Base-by-base conservation (phyloP, 1,284 basidiomycete genomes). In the Exsudoporus floridanus region DNA sequence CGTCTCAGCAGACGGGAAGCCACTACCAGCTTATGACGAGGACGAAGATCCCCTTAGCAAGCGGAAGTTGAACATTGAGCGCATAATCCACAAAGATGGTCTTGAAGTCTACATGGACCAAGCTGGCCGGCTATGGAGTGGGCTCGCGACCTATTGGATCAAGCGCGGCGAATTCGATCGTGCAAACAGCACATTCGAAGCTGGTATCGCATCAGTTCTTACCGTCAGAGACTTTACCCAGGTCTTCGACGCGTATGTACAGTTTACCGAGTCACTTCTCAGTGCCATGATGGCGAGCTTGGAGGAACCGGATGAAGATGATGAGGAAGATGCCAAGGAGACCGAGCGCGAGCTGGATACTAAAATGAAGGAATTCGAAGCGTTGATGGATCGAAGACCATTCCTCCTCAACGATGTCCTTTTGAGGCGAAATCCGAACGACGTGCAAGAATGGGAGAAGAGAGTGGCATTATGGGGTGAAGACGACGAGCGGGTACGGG, bases 361-460 rank as follows among this genome's bases (percentile, higher is more conserved):
- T 42, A 84, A 88, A 60, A 98, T 99, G 92, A 88, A 89, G 70
- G 87, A 88, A 55, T 97, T 99, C 65, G 96, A 98, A 71, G 88
- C 88, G 50, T 73, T 99, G 58, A 97, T 98, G 84, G 97, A 99
- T 69, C 80, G 95, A 38, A 74, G 97, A 61, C 97, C 94, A 3
- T 99, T 99, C 80, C 77, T 99, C 54, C 88, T 98, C 49, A 99
- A 99, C 67, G 95, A 98, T 62, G 97, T 99, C 3, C 74, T 99
- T 28, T 74, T 99, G 25, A 79, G 97, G 52, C 78, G 97, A 61
- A 99, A 99, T 76, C 92, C 94, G 1, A 93, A 98, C 65, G 97
- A 99, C 64, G 96, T 99, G 0, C 94, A 97, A 63, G 97, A 99
- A 70, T 99, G 97, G 97, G 96, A 98, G 75, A 99, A 99, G 74